Evolutionary conservation across 2,329 filamentous ascomycete species (phyloP).

Genomic region (Verticillium tricorpus): DNA sequence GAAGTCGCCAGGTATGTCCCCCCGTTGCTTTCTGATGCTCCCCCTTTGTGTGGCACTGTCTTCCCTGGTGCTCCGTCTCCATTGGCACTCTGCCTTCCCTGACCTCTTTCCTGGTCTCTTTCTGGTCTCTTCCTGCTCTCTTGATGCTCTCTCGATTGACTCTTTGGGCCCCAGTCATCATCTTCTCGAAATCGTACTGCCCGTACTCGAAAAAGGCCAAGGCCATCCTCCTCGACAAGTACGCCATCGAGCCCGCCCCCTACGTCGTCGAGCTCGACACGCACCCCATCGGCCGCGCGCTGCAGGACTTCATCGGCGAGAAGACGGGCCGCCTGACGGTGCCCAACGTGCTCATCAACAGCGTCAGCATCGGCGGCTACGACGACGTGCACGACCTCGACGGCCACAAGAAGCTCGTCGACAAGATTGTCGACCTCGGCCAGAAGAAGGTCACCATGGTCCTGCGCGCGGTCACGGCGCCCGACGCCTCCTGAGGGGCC

Average conservation of each 20-base stretch:
- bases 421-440: conserved; percentile 69
- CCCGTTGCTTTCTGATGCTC: conserved; percentile 9
- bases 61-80: background rate
- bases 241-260: conserved; percentile 75
- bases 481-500: background rate
- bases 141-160: too few species aligned
- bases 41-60: background rate
- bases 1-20: conserved; percentile 76
- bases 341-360: conserved; percentile 86
- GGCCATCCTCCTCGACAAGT: conserved; percentile 75
- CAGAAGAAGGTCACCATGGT: conserved; percentile 57
- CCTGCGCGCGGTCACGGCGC: conserved; percentile 35
- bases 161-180: too few species aligned
- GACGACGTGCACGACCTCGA: conserved; percentile 79
- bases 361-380: conserved; percentile 82
- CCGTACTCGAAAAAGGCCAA: conserved; percentile 84
- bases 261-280: conserved; percentile 87
- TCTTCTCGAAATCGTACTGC: conserved; percentile 95
- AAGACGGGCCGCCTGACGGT: conserved; percentile 82
- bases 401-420: conserved; percentile 58
- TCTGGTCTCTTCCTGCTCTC: too few species aligned
- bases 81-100: too few species aligned
- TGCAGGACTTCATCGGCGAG: conserved; percentile 68
- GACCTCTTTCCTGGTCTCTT: too few species aligned
- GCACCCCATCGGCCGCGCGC: conserved; percentile 65